A percentile compares a stretch with the other conserved stretches of the same genome.
Conservation (phyloP, 306 rosid genomes). For the Bauhinia variegata region DNA sequence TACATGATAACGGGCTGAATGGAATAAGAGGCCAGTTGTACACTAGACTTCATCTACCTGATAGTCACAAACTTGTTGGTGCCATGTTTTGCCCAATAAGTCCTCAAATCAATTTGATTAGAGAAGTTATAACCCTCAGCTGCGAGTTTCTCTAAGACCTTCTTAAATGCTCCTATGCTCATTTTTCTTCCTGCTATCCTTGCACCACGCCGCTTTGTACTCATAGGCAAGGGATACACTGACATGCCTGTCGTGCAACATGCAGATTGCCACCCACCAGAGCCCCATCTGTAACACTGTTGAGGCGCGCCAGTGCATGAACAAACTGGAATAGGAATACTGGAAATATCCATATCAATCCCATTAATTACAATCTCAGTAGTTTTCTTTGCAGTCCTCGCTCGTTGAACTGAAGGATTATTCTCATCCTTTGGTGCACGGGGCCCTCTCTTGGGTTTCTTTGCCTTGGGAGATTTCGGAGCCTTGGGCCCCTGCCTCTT, state of each 20-base stretch:
- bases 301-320: slow-evolving; percentile 90
- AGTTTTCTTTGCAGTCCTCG: slow-evolving; percentile 74
- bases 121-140: slow-evolving; percentile 91
- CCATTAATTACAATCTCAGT: slow-evolving; percentile 85
- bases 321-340: slow-evolving; percentile 89
- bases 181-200: slow-evolving; percentile 98
- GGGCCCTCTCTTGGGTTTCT: slow-evolving; percentile 78
- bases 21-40: slow-evolving; percentile 42
- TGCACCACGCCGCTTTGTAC: slow-evolving; percentile 94
- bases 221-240: slow-evolving; percentile 90
- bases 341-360: slow-evolving; percentile 77
- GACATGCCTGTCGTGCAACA: slow-evolving; percentile 92
- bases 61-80: slow-evolving; percentile 98
- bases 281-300: slow-evolving; percentile 97
- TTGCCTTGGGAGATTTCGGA: slow-evolving; percentile 73
- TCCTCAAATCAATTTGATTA: slow-evolving; percentile 88
- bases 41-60: slow-evolving; percentile 67
- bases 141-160: slow-evolving; percentile 96
- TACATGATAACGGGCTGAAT: slow-evolving; percentile 64
- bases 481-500: slow-evolving; percentile 69
- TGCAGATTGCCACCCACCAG: slow-evolving; percentile 99
- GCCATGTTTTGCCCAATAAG: slow-evolving; percentile 98
- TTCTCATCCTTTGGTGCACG: slow-evolving; percentile 62
- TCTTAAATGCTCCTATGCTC: slow-evolving; percentile 99
- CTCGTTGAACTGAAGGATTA: slow-evolving; percentile 60